These are phyloP conservation scores for Setaria viridis DNA, from an alignment of 202 grass and related monocot genomes.

Conservation along the genomic window DNA sequence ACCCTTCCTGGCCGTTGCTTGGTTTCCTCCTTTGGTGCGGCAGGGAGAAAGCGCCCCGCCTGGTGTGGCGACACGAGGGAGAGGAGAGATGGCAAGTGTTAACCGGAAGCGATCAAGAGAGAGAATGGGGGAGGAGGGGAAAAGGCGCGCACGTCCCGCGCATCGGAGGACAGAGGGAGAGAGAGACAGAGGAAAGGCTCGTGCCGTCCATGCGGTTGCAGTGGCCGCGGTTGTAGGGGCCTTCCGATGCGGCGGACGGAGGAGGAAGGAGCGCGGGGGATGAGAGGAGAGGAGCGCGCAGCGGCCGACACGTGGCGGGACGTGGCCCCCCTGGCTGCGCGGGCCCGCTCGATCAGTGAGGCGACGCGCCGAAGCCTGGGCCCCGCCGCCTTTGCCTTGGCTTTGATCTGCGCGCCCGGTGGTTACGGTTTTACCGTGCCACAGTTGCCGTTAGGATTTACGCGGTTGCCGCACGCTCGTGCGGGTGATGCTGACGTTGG, in stretches of 20 bases:
- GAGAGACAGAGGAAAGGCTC: background rate
- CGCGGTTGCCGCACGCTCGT: background rate
- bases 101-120: conserved; percentile 21
- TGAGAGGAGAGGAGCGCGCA: conserved; percentile 25
- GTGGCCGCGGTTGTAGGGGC: conserved; percentile 13
- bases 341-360: background rate
- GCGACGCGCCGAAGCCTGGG: background rate
- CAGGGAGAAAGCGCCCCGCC: conserved; percentile 23
- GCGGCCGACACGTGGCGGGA: conserved; percentile 4
- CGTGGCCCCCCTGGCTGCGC: background rate
- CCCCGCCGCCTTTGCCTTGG: background rate
- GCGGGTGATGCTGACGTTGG: conserved; percentile 15
- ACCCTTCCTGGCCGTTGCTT: conserved; percentile 23
- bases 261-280: background rate
- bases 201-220: conserved; percentile 16
- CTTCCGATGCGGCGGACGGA: conserved; percentile 14
- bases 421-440: background rate
- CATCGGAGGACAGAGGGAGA: background rate
- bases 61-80: background rate
- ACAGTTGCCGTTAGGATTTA: background rate
- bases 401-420: background rate
- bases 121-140: background rate
- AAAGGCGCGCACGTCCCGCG: conserved; percentile 37
- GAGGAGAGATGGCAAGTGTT: background rate
- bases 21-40: conserved; percentile 31